Evolutionary conservation across 192 early-diverging fungal genomes (phyloP), one percentile per base, ranked within the genome.

Genomic region (Umbelopsis ramanniana): DNA sequence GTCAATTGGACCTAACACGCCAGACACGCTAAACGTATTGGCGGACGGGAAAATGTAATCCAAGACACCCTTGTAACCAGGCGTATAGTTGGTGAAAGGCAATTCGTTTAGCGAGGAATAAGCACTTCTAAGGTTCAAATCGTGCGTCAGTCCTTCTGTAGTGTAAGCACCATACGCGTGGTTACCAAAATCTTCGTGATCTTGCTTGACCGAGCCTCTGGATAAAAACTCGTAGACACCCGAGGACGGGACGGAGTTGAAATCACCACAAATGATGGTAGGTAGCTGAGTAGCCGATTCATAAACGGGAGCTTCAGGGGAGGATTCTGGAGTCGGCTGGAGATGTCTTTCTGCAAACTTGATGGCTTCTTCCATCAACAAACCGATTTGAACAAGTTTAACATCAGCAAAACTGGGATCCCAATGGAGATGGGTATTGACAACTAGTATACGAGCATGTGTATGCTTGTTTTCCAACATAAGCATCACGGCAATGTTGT

Each of bases 31-130:
- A 22, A 97, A 81, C 23, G 90, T 89, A 38, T 88, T 89, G 19
- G 84, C 90, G 6, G 91, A 86, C 81, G 94, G 95, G 91, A 94
- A 99, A 57, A 99, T 93, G 74, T 97, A 97, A 84, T 99, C 97
- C 69, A 99, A 94, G 19, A 91, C 90, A 0, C 93, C 95, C 66
- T 84, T 88, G 75, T 93, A 99, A 1, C 72, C 77, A n/a, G 96
- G 93, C 15, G 91, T 94, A 76, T 86, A 94, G 72, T 96, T 99
- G 17, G 97, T 99, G 82, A 96, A 91, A n/a, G 91, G 91, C 38
- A 98, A 79, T 67, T 95, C 92, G 17, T 79, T 86, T 0, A 89
- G 76, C 63, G 88, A 80, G 5, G 89, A 82, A 74, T 98, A 97
- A 6, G 94, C 85, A 21, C 91, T 93, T 66, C 91, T 94, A 52